These are phyloP conservation scores for Paraphoma sp. DNA, from an alignment of 2,329 filamentous ascomycete species.

Conservation along the genomic window DNA sequence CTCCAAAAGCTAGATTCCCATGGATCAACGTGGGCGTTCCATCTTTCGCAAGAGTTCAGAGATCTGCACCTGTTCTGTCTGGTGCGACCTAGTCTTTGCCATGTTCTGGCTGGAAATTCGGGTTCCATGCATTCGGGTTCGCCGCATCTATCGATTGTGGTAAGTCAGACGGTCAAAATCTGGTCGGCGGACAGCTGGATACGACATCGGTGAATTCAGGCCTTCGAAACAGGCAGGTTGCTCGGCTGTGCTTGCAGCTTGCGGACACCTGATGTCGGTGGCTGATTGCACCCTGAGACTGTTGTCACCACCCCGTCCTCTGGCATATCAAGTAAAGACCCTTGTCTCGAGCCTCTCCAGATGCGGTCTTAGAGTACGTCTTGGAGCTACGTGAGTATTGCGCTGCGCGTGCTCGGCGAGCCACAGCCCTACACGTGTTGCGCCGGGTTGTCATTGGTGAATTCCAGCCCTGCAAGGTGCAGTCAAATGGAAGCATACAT, in stretches of 20 bases:
- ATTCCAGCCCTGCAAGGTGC: background rate
- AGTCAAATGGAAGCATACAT: background rate
- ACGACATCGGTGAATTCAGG: background rate
- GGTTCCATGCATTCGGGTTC: background rate
- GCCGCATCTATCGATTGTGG: slow-evolving; percentile 8
- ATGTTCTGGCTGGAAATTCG: slow-evolving; percentile 1
- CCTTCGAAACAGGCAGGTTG: slow-evolving; percentile 3
- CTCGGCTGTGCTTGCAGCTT: slow-evolving; percentile 3
- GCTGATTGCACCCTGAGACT: slow-evolving; percentile 5
- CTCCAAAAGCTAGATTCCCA: background rate
- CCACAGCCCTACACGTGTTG: slow-evolving; percentile 23
- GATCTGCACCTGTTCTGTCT: background rate
- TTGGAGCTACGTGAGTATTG: background rate
- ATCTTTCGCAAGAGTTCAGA: slow-evolving; percentile 8
- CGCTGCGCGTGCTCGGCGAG: slow-evolving; percentile 10
- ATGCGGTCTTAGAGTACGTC: background rate
- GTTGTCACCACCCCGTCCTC: background rate
- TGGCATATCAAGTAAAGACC: background rate
- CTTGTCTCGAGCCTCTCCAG: background rate
- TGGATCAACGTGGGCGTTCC: too few species aligned
- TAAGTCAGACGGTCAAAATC: background rate
- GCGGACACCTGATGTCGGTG: background rate
- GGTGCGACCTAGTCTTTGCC: slow-evolving; percentile 9
- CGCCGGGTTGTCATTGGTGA: background rate
- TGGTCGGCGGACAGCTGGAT: background rate